Conservation (phyloP, 2,329 filamentous ascomycete species). For the Trichoderma sp. region DNA sequence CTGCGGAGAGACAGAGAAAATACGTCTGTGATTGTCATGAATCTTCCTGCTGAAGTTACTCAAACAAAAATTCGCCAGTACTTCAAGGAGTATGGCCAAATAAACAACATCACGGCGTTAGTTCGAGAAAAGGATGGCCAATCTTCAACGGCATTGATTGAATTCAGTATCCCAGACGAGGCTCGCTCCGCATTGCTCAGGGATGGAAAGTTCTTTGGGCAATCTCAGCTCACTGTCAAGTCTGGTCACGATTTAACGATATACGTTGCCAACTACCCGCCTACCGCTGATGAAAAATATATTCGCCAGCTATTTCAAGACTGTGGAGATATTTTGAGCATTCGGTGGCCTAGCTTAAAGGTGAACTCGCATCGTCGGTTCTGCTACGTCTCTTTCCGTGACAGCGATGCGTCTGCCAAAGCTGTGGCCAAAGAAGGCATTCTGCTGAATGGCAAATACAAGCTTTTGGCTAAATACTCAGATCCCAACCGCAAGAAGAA, state of each 20-base stretch:
- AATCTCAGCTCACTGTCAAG: constrained; percentile 71
- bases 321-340: constrained; percentile 79
- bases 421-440: constrained; percentile 74
- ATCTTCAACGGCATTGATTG: constrained; percentile 73
- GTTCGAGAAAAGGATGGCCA: constrained; percentile 61
- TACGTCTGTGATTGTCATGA: constrained; percentile 77
- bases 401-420: constrained; percentile 64
- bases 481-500: constrained; percentile 77
- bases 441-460: constrained; percentile 66
- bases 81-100: constrained; percentile 85
- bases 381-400: constrained; percentile 90
- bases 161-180: constrained; percentile 81
- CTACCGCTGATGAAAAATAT: constrained; percentile 69
- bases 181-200: constrained; percentile 78
- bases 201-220: constrained; percentile 77
- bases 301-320: constrained; percentile 68
- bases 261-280: constrained; percentile 88
- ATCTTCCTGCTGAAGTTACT: constrained; percentile 69
- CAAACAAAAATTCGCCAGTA: constrained; percentile 80
- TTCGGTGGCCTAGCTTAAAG: constrained; percentile 90
- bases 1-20: constrained; percentile 87
- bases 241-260: constrained; percentile 78
- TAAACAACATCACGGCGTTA: constrained; percentile 71
- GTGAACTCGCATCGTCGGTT: constrained; percentile 87
- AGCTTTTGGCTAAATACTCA: constrained; percentile 78